Evolutionary conservation across 495 filamentous ascomycete genomes (phyloP).

Genomic region (Lasiosphaeria ovina): DNA sequence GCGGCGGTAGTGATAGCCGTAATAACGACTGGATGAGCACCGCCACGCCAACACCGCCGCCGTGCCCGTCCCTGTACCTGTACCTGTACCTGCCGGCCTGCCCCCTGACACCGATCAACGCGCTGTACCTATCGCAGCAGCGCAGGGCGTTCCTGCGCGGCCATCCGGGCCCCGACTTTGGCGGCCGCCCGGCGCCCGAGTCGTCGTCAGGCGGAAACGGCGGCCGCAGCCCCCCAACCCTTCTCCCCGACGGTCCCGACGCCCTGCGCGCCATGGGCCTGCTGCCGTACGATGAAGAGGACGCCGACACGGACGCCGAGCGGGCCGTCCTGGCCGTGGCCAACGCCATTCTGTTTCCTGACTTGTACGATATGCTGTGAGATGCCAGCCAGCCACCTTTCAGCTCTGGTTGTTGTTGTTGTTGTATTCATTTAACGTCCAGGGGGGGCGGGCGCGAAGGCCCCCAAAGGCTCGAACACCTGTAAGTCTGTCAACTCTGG

Average conservation of each 20-base stretch:
- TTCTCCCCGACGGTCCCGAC: no score
- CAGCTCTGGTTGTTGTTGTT: no score
- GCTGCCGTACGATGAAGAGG: slow-evolving; percentile 40
- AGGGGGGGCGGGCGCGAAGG: no score
- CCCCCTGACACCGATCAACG: slow-evolving; percentile 77
- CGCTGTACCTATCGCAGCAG: slow-evolving; percentile 69
- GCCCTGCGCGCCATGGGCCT: slow-evolving; percentile 50
- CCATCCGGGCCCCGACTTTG: slow-evolving; percentile 67
- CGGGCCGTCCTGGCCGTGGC: slow-evolving; percentile 36
- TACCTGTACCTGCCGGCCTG: slow-evolving; percentile 82
- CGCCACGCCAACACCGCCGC: background rate
- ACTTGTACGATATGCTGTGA: slow-evolving; percentile 37
- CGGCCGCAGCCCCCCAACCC: no score
- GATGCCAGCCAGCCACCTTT: no score
- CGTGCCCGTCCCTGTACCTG: slow-evolving; percentile 45
- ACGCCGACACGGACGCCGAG: slow-evolving; percentile 23
- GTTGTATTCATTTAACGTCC: background rate
- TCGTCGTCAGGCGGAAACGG: no score
- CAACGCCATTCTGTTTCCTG: slow-evolving; percentile 47
- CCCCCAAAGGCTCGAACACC: no score
- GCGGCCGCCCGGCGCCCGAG: slow-evolving; percentile 53
- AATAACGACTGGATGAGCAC: background rate
- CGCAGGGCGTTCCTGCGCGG: slow-evolving; percentile 63
- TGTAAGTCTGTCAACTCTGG: no score
- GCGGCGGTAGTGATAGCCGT: background rate